Base-by-base conservation (phyloP, 2,329 filamentous ascomycete genomes). In the Didymella pomorum region DNA sequence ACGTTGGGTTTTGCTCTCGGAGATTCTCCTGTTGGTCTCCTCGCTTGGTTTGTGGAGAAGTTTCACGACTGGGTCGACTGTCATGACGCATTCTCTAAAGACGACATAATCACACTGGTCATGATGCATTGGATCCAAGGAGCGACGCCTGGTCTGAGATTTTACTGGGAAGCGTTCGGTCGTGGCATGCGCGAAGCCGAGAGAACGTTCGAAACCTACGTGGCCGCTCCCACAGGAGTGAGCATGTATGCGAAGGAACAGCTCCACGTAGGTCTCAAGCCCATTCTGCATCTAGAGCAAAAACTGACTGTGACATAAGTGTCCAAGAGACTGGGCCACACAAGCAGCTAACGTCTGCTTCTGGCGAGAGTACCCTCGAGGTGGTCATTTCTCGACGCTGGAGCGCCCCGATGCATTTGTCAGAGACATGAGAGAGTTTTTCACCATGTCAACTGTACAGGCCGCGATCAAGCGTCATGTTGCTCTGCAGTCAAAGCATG, bases 21-120 rank as follows among this genome's bases (percentile, higher is more conserved):
- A 0, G 89, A 93, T 71, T 88, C 84, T 7, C 91, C 91, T 0
- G 84, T 91, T 0, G 89, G 84, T 0, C 78, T 92, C 3, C 79
- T 94, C 1, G 86, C 89, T 0, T 94, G 91, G 91, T 87, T 94
- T 29, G 90, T 90, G 65, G 91, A 94, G 76, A 94, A 94, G 72
- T 78, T 94, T 31, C 85, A 89, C 66, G 87, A 90, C 67, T 94
- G 90, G 91, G 87, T 87, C 0, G 90, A 93, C 67, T 68, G 66
- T 1, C 92, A 92, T 68, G 78, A 84, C 7, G 26, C 2, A 0
- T 93, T 89, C 89, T 88, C 86, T 0, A 87, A 91, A 60, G 89
- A 93, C 53, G 90, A 93, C 76, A 83, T 93, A 9, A 76, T 91
- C 21, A 91, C 87, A 0, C 93, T 90, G 90, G 77, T 93, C 1